A percentile compares a stretch with the other conserved stretches of the same genome.
Conservation (phyloP, 1,284 basidiomycete species). For the Paramarasmius palmivorus region DNA sequence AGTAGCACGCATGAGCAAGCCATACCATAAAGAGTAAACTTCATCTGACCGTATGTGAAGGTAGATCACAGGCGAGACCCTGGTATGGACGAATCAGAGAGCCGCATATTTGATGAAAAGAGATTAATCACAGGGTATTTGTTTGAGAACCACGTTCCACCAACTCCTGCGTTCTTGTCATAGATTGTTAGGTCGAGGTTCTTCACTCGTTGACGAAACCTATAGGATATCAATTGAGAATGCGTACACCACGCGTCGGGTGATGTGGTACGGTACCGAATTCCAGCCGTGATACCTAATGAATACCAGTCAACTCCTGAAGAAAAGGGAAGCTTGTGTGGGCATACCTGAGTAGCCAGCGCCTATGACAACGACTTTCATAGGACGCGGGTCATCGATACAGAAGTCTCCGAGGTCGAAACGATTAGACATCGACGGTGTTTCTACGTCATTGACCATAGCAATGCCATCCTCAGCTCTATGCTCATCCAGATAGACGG, state of each 20-base stretch:
- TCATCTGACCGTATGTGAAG: slow-evolving; percentile 44
- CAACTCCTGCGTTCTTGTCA: slow-evolving; percentile 57
- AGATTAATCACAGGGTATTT: slow-evolving; percentile 36
- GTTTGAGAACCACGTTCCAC: slow-evolving; percentile 56
- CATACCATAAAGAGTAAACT: background rate
- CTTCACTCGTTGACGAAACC: slow-evolving; percentile 53
- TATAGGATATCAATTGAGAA: slow-evolving; percentile 19
- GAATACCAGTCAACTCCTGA: background rate
- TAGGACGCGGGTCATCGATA: slow-evolving; percentile 49
- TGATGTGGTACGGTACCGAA: slow-evolving; percentile 35
- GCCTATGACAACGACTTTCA: slow-evolving; percentile 53
- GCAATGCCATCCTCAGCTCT: background rate
- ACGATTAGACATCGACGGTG: background rate
- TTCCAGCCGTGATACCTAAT: slow-evolving; percentile 53
- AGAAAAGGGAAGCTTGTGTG: background rate
- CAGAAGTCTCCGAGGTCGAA: slow-evolving; percentile 35
- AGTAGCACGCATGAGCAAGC: too few relatives aligned
- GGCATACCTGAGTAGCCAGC: slow-evolving; percentile 48
- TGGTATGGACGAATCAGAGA: slow-evolving; percentile 14
- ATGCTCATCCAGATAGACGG: too few relatives aligned
- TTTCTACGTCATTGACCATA: background rate
- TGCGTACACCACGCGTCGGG: background rate
- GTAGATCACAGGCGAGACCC: slow-evolving; percentile 60
- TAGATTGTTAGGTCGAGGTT: slow-evolving; percentile 61
- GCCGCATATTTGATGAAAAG: too few relatives aligned